Evolutionary conservation across 805 yeast species (phyloP).

Genomic region (Metschnikowia lochheadii): DNA sequence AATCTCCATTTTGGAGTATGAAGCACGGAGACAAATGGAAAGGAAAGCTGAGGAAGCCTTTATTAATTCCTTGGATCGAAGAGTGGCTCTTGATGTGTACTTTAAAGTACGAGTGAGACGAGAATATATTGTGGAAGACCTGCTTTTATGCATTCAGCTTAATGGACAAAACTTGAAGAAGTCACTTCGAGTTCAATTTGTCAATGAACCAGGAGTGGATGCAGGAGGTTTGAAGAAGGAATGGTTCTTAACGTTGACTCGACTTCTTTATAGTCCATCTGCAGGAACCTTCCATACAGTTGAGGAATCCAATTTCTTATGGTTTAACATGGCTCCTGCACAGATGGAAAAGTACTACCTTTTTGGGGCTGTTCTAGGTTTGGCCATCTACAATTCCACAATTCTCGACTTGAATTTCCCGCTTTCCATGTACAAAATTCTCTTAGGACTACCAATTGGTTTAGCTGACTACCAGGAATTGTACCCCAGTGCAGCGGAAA

Average conservation of each 20-base stretch:
- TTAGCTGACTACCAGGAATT: slow-evolving; percentile 65
- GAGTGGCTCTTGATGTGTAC: slow-evolving; percentile 60
- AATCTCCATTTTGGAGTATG: slow-evolving; percentile 75
- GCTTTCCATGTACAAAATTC: slow-evolving; percentile 66
- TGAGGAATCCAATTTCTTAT: slow-evolving; percentile 65
- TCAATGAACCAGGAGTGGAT: slow-evolving; percentile 89
- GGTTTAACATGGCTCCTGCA: slow-evolving; percentile 61
- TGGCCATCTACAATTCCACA: slow-evolving; percentile 88
- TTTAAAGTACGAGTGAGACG: slow-evolving; percentile 69
- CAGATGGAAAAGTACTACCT: slow-evolving; percentile 58
- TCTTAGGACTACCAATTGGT: slow-evolving; percentile 51
- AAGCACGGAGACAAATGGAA: slow-evolving; percentile 78
- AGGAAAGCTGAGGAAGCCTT: slow-evolving; percentile 87
- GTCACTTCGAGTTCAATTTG: slow-evolving; percentile 71
- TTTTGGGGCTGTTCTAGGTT: slow-evolving; percentile 82
- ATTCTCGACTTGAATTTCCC: slow-evolving; percentile 82
- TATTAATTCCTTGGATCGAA: slow-evolving; percentile 62
- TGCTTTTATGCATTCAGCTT: slow-evolving; percentile 57
- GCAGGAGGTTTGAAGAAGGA: slow-evolving; percentile 94
- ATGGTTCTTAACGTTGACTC: slow-evolving; percentile 79
- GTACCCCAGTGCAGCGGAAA: slow-evolving; percentile 58
- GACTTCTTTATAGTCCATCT: slow-evolving; percentile 63
- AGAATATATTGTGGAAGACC: slow-evolving; percentile 63
- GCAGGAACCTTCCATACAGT: slow-evolving; percentile 64
- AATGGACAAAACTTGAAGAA: slow-evolving; percentile 64